A percentile compares a stretch with the other conserved stretches of the same genome.
These are phyloP conservation scores for Garcia nutans DNA, from an alignment of 345 rosid species.

Conservation along the genomic window DNA sequence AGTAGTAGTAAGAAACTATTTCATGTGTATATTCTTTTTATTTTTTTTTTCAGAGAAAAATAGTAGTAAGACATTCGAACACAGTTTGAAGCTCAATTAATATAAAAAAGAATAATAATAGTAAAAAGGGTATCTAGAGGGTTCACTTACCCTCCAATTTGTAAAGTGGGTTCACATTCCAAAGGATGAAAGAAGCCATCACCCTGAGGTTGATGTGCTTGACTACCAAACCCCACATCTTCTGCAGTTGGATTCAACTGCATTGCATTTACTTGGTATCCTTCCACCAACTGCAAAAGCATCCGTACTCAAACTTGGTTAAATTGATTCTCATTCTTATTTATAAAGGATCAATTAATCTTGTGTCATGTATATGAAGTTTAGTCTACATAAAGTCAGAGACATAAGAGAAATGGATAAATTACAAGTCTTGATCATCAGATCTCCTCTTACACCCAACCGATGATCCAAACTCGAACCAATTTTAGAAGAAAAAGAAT, in stretches of 20 bases:
- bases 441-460: too few relatives aligned
- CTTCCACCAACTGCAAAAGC: constrained; percentile 71
- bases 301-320: not conserved
- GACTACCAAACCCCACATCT: constrained; percentile 62
- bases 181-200: constrained; percentile 78
- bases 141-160: constrained; percentile 80
- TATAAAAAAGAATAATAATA: too few relatives aligned
- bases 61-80: too few relatives aligned
- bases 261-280: constrained; percentile 65
- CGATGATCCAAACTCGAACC: too few relatives aligned
- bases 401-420: too few relatives aligned
- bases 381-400: not conserved
- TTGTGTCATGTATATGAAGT: not conserved
- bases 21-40: too few relatives aligned
- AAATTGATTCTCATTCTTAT: not conserved
- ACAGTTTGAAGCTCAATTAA: too few relatives aligned
- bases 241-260: constrained; percentile 65
- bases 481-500: too few relatives aligned
- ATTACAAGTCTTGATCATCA: too few relatives aligned
- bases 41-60: too few relatives aligned
- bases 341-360: not conserved
- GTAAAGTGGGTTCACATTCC: constrained; percentile 86
- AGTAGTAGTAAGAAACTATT: too few relatives aligned
- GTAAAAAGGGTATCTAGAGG: too few relatives aligned
- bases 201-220: constrained; percentile 46